Evolutionary conservation across 1,139 yeast species (phyloP).

Genomic region (Sugiyamaella neomexicana): DNA sequence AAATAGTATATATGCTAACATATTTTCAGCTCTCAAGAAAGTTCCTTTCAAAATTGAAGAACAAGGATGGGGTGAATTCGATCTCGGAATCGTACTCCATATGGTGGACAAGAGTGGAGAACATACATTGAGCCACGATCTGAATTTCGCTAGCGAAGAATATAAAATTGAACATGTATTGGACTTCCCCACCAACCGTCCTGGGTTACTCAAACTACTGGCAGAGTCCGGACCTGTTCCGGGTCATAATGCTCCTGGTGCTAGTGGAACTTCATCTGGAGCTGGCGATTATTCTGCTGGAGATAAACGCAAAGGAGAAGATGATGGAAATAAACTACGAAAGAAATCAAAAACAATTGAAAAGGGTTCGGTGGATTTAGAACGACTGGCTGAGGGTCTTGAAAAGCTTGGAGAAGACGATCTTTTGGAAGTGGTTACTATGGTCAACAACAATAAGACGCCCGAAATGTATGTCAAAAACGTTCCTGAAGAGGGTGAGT

Average conservation of each 20-base stretch:
- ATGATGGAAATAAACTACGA: conserved; percentile 36
- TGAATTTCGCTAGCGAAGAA: conserved; percentile 76
- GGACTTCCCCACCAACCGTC: conserved; percentile 74
- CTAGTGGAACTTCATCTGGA: conserved; percentile 33
- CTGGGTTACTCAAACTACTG: conserved; percentile 67
- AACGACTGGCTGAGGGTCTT: conserved; percentile 84
- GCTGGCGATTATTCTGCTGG: conserved; percentile 32
- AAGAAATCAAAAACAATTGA: conserved; percentile 69
- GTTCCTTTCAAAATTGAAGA: conserved; percentile 90
- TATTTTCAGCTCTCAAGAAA: conserved; percentile 54
- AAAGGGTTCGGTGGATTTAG: conserved; percentile 65
- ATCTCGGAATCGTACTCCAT: conserved; percentile 75
- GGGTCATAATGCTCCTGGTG: conserved; percentile 41
- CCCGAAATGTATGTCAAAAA: conserved; percentile 95
- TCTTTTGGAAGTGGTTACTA: conserved; percentile 89
- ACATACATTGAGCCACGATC: conserved; percentile 80
- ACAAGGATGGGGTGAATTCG: conserved; percentile 99
- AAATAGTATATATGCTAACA: not conserved
- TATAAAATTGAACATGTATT: conserved; percentile 78
- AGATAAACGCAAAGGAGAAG: conserved; percentile 46
- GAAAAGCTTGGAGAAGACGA: conserved; percentile 91
- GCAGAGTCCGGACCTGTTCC: conserved; percentile 84
- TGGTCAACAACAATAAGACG: conserved; percentile 95
- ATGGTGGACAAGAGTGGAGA: conserved; percentile 87
- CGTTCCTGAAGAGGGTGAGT: conserved; percentile 96